phyloP scores from a whole-genome alignment of 2,329 filamentous ascomycete genomes.

The Sarocladium oryzae region DNA sequence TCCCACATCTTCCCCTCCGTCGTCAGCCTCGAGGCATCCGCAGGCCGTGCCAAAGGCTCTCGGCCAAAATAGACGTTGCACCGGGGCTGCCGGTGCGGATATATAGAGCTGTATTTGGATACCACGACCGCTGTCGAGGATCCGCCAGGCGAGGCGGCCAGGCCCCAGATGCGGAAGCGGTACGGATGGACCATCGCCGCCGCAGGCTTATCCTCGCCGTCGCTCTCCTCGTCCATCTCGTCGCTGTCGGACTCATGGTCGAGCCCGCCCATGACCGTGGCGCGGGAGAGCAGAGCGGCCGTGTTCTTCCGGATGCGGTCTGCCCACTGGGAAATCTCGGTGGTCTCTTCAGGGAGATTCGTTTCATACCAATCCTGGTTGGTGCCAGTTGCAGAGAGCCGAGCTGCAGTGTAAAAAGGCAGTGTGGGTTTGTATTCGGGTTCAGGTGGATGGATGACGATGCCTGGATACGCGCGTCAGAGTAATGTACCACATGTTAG shows the following conservation, averaged over 20 bases:
- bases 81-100: conserved; percentile 35
- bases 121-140: conserved; percentile 45
- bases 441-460: conserved; percentile 35
- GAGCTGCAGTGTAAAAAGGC: conserved; percentile 45
- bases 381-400: conserved; percentile 44
- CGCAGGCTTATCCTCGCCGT: conserved; percentile 20
- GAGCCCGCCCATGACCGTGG: conserved; percentile 34
- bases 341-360: conserved; percentile 29
- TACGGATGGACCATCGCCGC: conserved; percentile 39
- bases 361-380: conserved; percentile 49
- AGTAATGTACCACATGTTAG: background rate
- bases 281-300: conserved; percentile 36
- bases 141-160: conserved; percentile 45
- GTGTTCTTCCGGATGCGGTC: conserved; percentile 38
- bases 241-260: conserved; percentile 25
- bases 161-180: conserved; percentile 46
- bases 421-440: conserved; percentile 18
- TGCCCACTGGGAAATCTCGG: conserved; percentile 37
- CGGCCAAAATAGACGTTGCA: conserved; percentile 32
- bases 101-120: conserved; percentile 41
- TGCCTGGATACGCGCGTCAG: conserved; percentile 25
- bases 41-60: background rate
- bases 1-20: conserved; percentile 51
- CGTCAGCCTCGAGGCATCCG: conserved; percentile 25
- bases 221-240: conserved; percentile 17